A percentile compares a stretch with the other conserved stretches of the same genome.
These are phyloP conservation scores for Clitopilus passeckerianus DNA, from an alignment of 768 basidiomycete genomes.

Conservation along the genomic window DNA sequence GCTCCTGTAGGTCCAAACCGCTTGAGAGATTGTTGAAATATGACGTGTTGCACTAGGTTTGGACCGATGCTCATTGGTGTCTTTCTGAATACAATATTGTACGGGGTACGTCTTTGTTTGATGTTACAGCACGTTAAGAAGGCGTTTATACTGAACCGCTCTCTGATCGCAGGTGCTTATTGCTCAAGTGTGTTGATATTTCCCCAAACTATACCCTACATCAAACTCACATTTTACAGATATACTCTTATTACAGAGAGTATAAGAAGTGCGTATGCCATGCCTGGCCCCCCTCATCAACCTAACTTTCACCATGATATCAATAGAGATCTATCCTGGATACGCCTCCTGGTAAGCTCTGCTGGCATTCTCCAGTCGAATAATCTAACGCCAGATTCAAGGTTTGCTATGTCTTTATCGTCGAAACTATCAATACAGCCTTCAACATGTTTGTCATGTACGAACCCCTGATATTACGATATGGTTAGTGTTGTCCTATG, in stretches of 20 bases:
- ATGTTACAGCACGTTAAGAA: too few relatives aligned
- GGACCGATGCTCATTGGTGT: slow-evolving; percentile 26
- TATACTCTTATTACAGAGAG: slow-evolving; percentile 27
- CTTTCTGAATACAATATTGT: slow-evolving; percentile 26
- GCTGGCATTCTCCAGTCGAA: neutral
- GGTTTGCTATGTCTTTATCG: slow-evolving; percentile 27
- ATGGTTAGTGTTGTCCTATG: slow-evolving; percentile 18
- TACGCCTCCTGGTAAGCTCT: slow-evolving; percentile 25
- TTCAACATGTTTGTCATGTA: slow-evolving; percentile 31
- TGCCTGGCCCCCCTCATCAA: neutral
- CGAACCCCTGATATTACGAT: slow-evolving; percentile 31
- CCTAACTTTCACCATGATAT: neutral
- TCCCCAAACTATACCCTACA: neutral
- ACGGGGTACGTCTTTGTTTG: slow-evolving; percentile 17
- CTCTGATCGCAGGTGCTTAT: slow-evolving; percentile 21
- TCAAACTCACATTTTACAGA: slow-evolving; percentile 9
- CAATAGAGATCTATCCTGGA: slow-evolving; percentile 25
- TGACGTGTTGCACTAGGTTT: slow-evolving; percentile 10
- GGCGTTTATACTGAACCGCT: too few relatives aligned
- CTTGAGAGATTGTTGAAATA: neutral
- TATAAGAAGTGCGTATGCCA: slow-evolving; percentile 19
- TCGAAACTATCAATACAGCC: slow-evolving; percentile 30
- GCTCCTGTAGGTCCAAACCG: neutral
- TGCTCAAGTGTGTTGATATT: slow-evolving; percentile 17
- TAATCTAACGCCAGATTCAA: slow-evolving; percentile 1